Evolutionary conservation across 306 rosid species (phyloP), one percentile per base, ranked within the genome.

Genomic region (Lathyrus aphaca): DNA sequence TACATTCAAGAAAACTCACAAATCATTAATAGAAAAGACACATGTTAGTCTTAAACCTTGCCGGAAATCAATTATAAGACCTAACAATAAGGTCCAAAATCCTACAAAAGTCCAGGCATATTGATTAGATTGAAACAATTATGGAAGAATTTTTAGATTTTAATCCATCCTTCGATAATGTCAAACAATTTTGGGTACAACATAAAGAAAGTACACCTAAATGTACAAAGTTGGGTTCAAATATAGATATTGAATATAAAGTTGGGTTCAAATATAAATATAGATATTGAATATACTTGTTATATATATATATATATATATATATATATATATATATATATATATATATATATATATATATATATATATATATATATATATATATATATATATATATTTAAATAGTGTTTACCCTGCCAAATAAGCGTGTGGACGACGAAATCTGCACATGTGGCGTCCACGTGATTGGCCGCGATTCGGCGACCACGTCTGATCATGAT

Each of bases 141-240:
- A 55, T 55, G 61, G 61, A 25, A 55, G 5, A 55, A 55, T 55
- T 6, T 6, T 54, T 25, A 9, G 61, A 55, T 55, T 12, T 13
- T 23, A 25, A 25, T 12, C 16, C 16, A 8, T 55, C 61, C 37
- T 55, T 25, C 38, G 13, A 55, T 55, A 55, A 25, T 55, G 17
- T 25, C 38, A 55, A 55, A 6, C 38, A 55, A 55, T 55, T 23
- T 55, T 25, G 4, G 61, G 38, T 12, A 55, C 17, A 55, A 55
- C 61, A 25, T 9, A 55, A 55, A 55, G 17, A 55, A 55, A 55
- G 61, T 55, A 55, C 61, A 55, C 61, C 61, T 55, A 55, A 55
- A 55, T 55, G 17, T n/a, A 55, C 35, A 55, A 55, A 14, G 4
- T 55, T 55, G 4, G 9, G 17, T 55, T 12, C 30, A 51, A 51